Evolutionary conservation across 768 basidiomycete genomes (phyloP), one percentile per base, ranked within the genome.

Genomic region (Antrodiella citrinella): DNA sequence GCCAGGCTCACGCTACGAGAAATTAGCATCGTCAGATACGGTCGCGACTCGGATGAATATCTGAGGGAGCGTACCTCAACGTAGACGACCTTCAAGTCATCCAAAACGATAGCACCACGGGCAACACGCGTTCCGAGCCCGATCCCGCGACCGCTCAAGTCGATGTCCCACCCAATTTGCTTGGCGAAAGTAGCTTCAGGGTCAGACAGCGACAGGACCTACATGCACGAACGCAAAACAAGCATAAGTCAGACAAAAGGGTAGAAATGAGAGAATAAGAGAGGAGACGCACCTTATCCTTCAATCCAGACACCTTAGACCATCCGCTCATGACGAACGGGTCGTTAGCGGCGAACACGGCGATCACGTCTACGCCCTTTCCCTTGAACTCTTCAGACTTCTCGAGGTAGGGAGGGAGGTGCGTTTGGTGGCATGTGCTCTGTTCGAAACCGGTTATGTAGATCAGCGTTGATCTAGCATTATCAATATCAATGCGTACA

Each of bases 271-370:
- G 38, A 5, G 35, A 23, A 26, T 5, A 39, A 20, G n/a, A n/a
- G n/a, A n/a, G n/a, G 18, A 15, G 65, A n/a, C 77, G 68, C 24
- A 76, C 86, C 54, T 75, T 73, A 62, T 91, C 86, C 57, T 79
- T 74, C 56, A 82, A 66, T 5, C 59, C 59, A 39, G 59, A 48
- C 41, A 62, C 57, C 39, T 61, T 57, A 24, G 54, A 60, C 65
- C 65, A 66, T 23, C 63, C 65, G 58, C 77, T 76, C 57, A 85
- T 78, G 42, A 87, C 84, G 59, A 86, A 92, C 4, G 75, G 73
- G 62, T 94, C 91, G 63, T 93, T 93, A 50, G 88, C 82, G 21
- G 81, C 70, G 49, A 93, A 67, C 49, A 92, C 76, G 54, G 81
- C 84, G 53, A 90, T 77, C 47, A 78, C 72, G 52, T 79, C 75